Evolutionary conservation across 345 rosid species (phyloP), one percentile per base, ranked within the genome.

Genomic region (Moricandia arvensis): DNA sequence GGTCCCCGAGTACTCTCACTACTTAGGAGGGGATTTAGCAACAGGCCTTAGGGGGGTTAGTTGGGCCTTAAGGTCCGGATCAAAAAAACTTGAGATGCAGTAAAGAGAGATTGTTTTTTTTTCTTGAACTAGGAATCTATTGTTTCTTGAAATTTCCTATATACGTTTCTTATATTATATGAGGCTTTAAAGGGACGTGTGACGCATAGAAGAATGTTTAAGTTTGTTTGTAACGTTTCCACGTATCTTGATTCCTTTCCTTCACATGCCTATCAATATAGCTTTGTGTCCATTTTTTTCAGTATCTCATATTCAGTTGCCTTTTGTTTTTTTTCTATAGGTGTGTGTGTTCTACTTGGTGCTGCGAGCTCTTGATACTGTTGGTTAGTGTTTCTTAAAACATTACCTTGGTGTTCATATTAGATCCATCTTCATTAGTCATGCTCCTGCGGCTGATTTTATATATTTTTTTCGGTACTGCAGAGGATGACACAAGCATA

Each of bases 401-500:
- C 12, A 18, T 30, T 58, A 21, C n/a, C 45, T 64, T 64, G 12
- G 41, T 60, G 3, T 73, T 2, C 38, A 41, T 78, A 60, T 77
- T 55, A 18, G 51, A 38, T 17, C 11, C 15, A 18, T 58, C 18
- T 70, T 58, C 31, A 4, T 62, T 37, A 3, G 13, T 30, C 59
- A 12, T 74, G 34, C 17, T 43, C 17, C 26, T 61, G 74, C 16
- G 0, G 66, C 24, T 74, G 7, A 35, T 54, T 15, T 59, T 43
- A 12, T 11, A n/a, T 24, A 0, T 8, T 66, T 21, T 66, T 21
- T 72, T 76, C 55, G 33, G 68, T 24, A 31, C 60, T 72, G 72
- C 91, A 93, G 99, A 96, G 98, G 99, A 96, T 83, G 99, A 96
- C 68, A 96, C 97, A 70, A 89, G 96, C 89, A 83, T 93, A 65